Conservation (phyloP, 2,329 filamentous ascomycete genomes). For the Rachicladosporium sp. region DNA sequence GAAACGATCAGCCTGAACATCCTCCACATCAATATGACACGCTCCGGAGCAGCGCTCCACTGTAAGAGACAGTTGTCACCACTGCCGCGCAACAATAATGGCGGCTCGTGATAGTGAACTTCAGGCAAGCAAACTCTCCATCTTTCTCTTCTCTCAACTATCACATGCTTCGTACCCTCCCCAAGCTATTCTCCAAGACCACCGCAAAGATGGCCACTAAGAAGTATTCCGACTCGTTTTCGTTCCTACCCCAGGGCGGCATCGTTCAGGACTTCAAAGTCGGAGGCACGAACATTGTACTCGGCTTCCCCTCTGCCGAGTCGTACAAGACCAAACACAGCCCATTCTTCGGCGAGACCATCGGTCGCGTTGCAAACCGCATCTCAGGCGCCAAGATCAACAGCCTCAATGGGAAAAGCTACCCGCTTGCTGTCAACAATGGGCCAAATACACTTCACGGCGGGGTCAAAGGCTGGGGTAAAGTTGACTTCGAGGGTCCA, state of each 20-base stretch:
- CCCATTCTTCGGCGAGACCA: slow-evolving; percentile 84
- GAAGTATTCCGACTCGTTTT: slow-evolving; percentile 31
- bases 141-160: too few relatives aligned
- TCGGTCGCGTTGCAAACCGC: slow-evolving; percentile 74
- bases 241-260: slow-evolving; percentile 63
- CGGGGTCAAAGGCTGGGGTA: slow-evolving; percentile 61
- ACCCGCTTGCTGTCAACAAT: slow-evolving; percentile 63
- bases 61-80: too few relatives aligned
- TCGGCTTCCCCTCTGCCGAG: slow-evolving; percentile 64
- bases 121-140: too few relatives aligned
- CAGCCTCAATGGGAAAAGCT: slow-evolving; percentile 58
- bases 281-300: slow-evolving; percentile 72
- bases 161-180: too few relatives aligned
- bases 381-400: slow-evolving; percentile 60
- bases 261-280: slow-evolving; percentile 73
- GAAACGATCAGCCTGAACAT: too few relatives aligned
- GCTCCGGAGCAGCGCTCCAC: too few relatives aligned
- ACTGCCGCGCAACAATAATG: too few relatives aligned
- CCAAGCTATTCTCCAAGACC: background rate
- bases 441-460: slow-evolving; percentile 53
- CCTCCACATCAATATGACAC: too few relatives aligned
- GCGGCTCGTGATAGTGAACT: too few relatives aligned
- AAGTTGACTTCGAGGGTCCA: slow-evolving; percentile 64
- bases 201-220: slow-evolving; percentile 11
- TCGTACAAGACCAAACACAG: slow-evolving; percentile 64